Conservation (phyloP, 805 yeast genomes). For the Pachysolen tannophilus region DNA sequence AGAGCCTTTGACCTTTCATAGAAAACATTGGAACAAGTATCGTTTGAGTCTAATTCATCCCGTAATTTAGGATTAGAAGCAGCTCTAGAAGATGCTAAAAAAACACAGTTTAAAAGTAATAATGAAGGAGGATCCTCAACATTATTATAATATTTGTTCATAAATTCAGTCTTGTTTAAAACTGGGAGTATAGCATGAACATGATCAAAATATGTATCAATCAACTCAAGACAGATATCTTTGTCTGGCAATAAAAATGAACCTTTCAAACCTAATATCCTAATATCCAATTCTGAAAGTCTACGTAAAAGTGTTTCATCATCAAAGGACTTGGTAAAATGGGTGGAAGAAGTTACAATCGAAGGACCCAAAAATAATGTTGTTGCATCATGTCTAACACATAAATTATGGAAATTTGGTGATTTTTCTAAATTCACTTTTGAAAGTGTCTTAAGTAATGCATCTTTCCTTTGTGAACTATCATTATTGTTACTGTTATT, state of each 20-base stretch:
- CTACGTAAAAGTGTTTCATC: slow-evolving; percentile 17
- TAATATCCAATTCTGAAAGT: slow-evolving; percentile 40
- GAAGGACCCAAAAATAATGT: slow-evolving; percentile 47
- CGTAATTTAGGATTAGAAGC: slow-evolving; percentile 43
- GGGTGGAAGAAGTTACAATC: slow-evolving; percentile 38
- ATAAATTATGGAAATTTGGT: slow-evolving; percentile 12
- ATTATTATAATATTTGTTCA: slow-evolving; percentile 47
- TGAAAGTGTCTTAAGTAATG: too few species aligned
- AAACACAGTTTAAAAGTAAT: slow-evolving; percentile 54
- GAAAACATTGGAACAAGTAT: slow-evolving; percentile 49
- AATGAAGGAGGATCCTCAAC: slow-evolving; percentile 53
- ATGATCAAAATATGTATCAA: slow-evolving; percentile 52
- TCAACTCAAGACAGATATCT: slow-evolving; percentile 49
- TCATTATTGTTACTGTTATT: slow-evolving; percentile 7
- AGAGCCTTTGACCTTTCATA: slow-evolving; percentile 69
- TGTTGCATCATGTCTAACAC: slow-evolving; percentile 13
- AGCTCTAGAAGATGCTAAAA: slow-evolving; percentile 61
- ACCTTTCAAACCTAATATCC: slow-evolving; percentile 55
- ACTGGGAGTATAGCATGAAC: slow-evolving; percentile 68
- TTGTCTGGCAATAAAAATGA: slow-evolving; percentile 63
- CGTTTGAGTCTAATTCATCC: slow-evolving; percentile 37
- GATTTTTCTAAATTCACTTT: slow-evolving; percentile 16
- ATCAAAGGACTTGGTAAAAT: slow-evolving; percentile 29
- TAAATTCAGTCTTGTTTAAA: slow-evolving; percentile 52
- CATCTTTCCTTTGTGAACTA: slow-evolving; percentile 16